phyloP scores from a whole-genome alignment of 306 rosid species.

The Prunus salicina region DNA sequence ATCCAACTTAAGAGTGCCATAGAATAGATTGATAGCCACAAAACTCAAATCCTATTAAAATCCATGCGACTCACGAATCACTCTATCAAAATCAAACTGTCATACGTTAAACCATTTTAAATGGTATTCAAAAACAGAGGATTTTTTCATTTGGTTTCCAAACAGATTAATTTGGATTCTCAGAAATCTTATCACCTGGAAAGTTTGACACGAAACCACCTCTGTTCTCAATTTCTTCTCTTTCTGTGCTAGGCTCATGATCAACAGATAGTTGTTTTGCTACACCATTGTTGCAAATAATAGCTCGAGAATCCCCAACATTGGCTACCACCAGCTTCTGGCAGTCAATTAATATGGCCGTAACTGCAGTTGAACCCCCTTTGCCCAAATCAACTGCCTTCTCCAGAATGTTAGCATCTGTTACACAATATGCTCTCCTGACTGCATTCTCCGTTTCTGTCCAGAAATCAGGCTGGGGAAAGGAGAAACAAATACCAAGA shows the following conservation, averaged over 20 bases:
- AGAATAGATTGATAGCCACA: neutral
- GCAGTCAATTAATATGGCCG: slow-evolving; percentile 87
- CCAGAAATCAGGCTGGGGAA: slow-evolving; percentile 75
- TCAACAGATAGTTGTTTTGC: slow-evolving; percentile 81
- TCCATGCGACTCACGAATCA: too few species aligned
- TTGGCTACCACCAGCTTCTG: slow-evolving; percentile 77
- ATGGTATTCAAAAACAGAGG: neutral
- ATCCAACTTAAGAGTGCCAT: neutral
- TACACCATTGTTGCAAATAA: slow-evolving; percentile 56
- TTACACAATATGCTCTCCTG: slow-evolving; percentile 62
- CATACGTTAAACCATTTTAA: neutral
- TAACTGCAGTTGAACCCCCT: slow-evolving; percentile 98
- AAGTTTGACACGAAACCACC: slow-evolving; percentile 95
- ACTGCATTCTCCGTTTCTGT: slow-evolving; percentile 58
- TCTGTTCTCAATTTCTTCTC: slow-evolving; percentile 55
- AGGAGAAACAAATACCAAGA: slow-evolving; percentile 1
- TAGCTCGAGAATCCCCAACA: slow-evolving; percentile 93
- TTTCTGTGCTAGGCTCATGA: slow-evolving; percentile 79
- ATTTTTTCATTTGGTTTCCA: neutral
- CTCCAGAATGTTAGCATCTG: slow-evolving; percentile 72
- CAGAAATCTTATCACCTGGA: slow-evolving; percentile 57
- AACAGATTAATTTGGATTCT: neutral
- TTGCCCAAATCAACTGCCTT: slow-evolving; percentile 69
- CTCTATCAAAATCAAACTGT: neutral
- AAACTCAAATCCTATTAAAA: neutral